Evolutionary conservation across 2,329 filamentous ascomycete genomes (phyloP), one percentile per base, ranked within the genome.

Genomic region (Phaeosphaeriaceae sp.): DNA sequence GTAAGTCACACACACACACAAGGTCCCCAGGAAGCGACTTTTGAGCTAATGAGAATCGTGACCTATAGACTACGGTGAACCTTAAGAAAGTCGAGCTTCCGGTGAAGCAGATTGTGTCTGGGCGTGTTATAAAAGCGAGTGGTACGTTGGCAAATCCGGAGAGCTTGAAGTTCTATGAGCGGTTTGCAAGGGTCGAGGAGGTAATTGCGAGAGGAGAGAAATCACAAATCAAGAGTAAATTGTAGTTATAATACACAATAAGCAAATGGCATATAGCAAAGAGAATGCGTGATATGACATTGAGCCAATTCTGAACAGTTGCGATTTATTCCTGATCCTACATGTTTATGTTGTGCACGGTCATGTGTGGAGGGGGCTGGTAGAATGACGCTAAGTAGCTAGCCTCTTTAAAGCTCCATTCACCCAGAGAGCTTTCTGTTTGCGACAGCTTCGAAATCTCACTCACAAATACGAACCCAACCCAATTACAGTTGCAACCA

Each of bases 1-100:
- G 88, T 90, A 72, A 76, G 86, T 80, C 3, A 35, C 9, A n/a
- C n/a, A n/a, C n/a, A n/a, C n/a, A n/a, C n/a, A n/a, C n/a, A n/a
- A n/a, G n/a, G n/a, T n/a, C n/a, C n/a, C n/a, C n/a, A n/a, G n/a
- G n/a, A n/a, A n/a, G n/a, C n/a, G 15, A 11, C 8, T 23, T 11
- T 13, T 5, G 2, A 13, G 6, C 18, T 13, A 21, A 42, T n/a
- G 28, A 33, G 32, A 13, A n/a, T 13, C 16, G 34, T 50, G 23
- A 54, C 16, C 6, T 2, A n/a, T 38, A 91, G 85, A 89, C 86
- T 0, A 94, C 90, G 0, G 85, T 94, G 54, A 94, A 93, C 67
- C 74, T 90, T 41, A 94, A 94, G 71, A 94, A 94, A 72, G 90
- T 94, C 3, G 90, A 94, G 70, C 63, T 94, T 43, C 89, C 89